Conservation (phyloP, 805 yeast genomes). For the Monosporozyma aquatica region DNA sequence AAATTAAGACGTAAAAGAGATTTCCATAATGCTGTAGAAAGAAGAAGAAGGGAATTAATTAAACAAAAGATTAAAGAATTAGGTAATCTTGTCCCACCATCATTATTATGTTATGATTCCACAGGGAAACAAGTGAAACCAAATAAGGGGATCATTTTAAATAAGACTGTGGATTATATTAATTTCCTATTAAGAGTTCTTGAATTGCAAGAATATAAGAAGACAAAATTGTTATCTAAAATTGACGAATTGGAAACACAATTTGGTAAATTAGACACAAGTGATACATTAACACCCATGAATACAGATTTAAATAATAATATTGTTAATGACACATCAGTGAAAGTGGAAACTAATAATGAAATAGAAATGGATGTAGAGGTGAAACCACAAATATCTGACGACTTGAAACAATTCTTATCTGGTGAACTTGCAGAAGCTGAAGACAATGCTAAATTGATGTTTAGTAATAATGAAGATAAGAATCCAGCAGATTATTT, state of each 20-base stretch:
- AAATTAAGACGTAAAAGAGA: slow-evolving; percentile 72
- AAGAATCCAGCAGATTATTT: slow-evolving; percentile 24
- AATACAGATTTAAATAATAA: no score
- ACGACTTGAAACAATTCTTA: slow-evolving; percentile 25
- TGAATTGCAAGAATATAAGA: slow-evolving; percentile 43
- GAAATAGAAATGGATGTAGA: neutral
- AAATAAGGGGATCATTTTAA: slow-evolving; percentile 70
- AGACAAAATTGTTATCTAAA: slow-evolving; percentile 33
- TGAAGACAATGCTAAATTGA: slow-evolving; percentile 27
- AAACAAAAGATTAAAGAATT: slow-evolving; percentile 81
- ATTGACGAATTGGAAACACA: slow-evolving; percentile 29
- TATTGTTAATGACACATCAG: neutral
- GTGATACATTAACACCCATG: no score
- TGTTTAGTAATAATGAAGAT: slow-evolving; percentile 13
- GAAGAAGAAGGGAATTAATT: slow-evolving; percentile 83
- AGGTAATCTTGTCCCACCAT: slow-evolving; percentile 73
- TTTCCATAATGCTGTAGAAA: slow-evolving; percentile 89
- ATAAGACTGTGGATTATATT: slow-evolving; percentile 74
- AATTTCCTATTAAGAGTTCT: slow-evolving; percentile 54
- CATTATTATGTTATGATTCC: slow-evolving; percentile 41
- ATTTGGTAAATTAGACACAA: neutral
- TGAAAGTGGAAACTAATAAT: no score
- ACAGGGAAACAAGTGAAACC: slow-evolving; percentile 63
- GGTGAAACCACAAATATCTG: slow-evolving; percentile 5
- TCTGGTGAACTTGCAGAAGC: slow-evolving; percentile 28